A percentile compares a stretch with the other conserved stretches of the same genome.
Evolutionary conservation across 176 grass and related monocot genomes (phyloP).

Genomic region (Aegilops speltoides): DNA sequence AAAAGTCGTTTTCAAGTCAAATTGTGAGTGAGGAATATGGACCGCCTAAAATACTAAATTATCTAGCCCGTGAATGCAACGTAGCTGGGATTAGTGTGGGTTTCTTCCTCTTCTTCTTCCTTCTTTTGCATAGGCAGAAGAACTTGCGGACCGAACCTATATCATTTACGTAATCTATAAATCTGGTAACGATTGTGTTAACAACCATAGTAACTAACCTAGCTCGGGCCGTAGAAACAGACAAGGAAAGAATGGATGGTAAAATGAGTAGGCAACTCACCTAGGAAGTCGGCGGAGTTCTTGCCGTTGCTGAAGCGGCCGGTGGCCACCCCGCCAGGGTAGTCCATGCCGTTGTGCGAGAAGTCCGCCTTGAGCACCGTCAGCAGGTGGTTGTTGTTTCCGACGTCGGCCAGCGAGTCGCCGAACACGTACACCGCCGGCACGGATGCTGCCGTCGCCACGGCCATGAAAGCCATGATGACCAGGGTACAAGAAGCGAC

Average conservation of each 20-base stretch:
- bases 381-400: conserved; percentile 81
- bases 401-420: conserved; percentile 86
- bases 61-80: neutral
- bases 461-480: neutral
- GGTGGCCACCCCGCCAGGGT: neutral
- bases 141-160: no score
- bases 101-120: neutral
- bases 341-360: conserved; percentile 63
- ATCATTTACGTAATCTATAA: no score
- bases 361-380: conserved; percentile 80
- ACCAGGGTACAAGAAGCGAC: neutral
- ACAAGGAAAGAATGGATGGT: neutral
- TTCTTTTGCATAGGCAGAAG: no score
- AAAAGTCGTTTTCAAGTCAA: neutral
- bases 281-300: conserved; percentile 44
- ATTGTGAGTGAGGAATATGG: neutral
- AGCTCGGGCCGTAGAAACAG: neutral
- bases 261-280: neutral
- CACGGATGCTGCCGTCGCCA: neutral
- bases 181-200: neutral
- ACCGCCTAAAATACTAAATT: neutral
- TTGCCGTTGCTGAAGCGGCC: neutral
- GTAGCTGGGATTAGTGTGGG: neutral
- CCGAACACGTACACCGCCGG: conserved; percentile 80
- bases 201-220: neutral